phyloP scores from a whole-genome alignment of 2,329 filamentous ascomycete species.

The Epicoccum nigrum region DNA sequence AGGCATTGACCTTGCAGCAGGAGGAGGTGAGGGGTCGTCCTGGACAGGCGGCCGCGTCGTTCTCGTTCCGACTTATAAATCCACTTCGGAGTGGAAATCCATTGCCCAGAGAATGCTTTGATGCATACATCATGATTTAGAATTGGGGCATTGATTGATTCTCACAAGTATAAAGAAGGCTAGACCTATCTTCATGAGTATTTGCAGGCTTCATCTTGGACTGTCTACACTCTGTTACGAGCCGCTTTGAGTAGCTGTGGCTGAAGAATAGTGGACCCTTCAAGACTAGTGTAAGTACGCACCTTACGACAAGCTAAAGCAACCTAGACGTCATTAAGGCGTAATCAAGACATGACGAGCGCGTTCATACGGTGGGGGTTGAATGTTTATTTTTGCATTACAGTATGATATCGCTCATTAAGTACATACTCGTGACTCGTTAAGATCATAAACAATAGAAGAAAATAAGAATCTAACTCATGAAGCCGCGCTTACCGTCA shows the following conservation, averaged over 20 bases:
- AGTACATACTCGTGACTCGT: slow-evolving; percentile 13
- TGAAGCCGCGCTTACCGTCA: slow-evolving; percentile 64
- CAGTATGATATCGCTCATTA: slow-evolving; percentile 10
- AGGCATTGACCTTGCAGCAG: slow-evolving; percentile 28
- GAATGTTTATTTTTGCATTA: slow-evolving; percentile 5
- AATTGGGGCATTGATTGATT: not conserved
- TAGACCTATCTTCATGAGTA: not conserved
- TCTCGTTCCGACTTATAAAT: slow-evolving; percentile 48
- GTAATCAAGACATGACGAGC: not conserved
- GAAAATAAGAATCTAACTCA: slow-evolving; percentile 49
- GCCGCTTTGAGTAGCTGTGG: slow-evolving; percentile 12
- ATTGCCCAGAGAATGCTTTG: slow-evolving; percentile 41
- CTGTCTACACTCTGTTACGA: too few relatives aligned
- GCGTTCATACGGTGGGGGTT: not conserved
- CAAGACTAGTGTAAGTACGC: too few relatives aligned
- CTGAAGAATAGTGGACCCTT: slow-evolving; percentile 10
- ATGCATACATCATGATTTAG: slow-evolving; percentile 2
- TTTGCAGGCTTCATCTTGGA: not conserved
- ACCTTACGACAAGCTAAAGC: not conserved
- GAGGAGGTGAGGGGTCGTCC: slow-evolving; percentile 24
- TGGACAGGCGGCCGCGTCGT: slow-evolving; percentile 49
- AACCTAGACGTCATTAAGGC: slow-evolving; percentile 15
- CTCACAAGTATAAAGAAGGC: not conserved
- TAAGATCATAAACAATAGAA: not conserved
- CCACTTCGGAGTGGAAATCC: slow-evolving; percentile 47